phyloP scores from a whole-genome alignment of 768 basidiomycete genomes.

The Russula sp. region DNA sequence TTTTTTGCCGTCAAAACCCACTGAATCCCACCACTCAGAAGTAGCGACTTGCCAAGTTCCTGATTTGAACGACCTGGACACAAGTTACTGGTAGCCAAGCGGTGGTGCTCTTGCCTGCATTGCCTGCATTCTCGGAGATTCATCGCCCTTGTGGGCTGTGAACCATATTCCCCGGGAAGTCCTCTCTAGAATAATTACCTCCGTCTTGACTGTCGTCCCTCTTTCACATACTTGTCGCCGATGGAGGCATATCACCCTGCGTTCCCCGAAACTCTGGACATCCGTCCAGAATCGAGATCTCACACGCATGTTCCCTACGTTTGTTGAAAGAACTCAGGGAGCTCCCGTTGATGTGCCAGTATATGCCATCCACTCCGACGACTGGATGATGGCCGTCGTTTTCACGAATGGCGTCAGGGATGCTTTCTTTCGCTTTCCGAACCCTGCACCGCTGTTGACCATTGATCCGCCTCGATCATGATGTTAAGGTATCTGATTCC shows the following conservation, averaged over 20 bases:
- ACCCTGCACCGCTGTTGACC: conserved; percentile 11
- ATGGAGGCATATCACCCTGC: too few relatives aligned
- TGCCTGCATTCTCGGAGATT: too few relatives aligned
- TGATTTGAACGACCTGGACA: too few relatives aligned
- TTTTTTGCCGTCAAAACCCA: not conserved
- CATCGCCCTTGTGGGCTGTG: conserved; percentile 9
- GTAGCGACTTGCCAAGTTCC: too few relatives aligned
- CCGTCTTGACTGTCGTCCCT: too few relatives aligned
- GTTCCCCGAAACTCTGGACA: conserved; percentile 10
- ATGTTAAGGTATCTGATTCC: not conserved
- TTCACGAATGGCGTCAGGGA: conserved; percentile 6
- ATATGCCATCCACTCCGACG: conserved; percentile 2
- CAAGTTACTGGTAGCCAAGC: conserved; percentile 8
- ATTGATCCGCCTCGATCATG: conserved; percentile 16
- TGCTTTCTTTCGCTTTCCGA: conserved; percentile 2
- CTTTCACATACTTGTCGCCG: too few relatives aligned
- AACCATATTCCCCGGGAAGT: conserved; percentile 8
- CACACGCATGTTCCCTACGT: conserved; percentile 7
- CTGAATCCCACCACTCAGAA: conserved; percentile 3
- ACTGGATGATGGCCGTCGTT: not conserved
- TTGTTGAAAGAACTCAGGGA: conserved; percentile 11
- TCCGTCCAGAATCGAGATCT: conserved; percentile 5
- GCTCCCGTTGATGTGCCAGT: conserved; percentile 5
- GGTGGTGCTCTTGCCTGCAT: conserved; percentile 13
- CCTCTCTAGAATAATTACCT: too few relatives aligned